Evolutionary conservation across 225 moss, liverwort and hornwort species (phyloP).

Genomic region (Ulota crispa): DNA sequence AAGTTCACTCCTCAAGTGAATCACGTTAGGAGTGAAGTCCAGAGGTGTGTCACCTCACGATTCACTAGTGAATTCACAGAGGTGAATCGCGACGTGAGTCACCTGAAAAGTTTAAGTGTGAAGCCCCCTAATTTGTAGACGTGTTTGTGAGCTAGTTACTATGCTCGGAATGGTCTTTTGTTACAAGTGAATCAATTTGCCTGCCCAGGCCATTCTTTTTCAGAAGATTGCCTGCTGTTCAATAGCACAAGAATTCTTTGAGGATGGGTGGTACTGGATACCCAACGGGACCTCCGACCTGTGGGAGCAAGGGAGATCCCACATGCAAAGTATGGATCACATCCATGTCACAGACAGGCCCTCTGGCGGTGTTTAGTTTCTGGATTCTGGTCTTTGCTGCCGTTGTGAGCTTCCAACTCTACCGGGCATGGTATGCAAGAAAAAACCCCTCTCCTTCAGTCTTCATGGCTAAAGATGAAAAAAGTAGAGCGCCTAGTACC

Average conservation of each 20-base stretch:
- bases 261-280: conserved; percentile 33
- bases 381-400: conserved; percentile 53
- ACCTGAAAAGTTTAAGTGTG: no score
- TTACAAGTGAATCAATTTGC: not conserved
- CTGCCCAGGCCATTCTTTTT: not conserved
- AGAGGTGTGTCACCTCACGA: no score
- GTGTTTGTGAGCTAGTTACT: not conserved
- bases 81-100: no score
- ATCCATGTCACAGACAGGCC: conserved; percentile 40
- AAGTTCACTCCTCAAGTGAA: no score
- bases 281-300: conserved; percentile 62
- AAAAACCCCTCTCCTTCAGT: conserved; percentile 21
- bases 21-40: no score
- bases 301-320: conserved; percentile 54
- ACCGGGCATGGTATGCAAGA: conserved; percentile 31
- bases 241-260: not conserved
- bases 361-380: conserved; percentile 56
- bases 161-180: not conserved
- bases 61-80: no score
- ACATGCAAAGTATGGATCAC: conserved; percentile 56
- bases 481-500: not conserved
- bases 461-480: not conserved
- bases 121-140: no score
- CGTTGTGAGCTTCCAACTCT: conserved; percentile 33
- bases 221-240: not conserved